phyloP scores from a whole-genome alignment of 768 basidiomycete genomes.

The Boletus pseudo-olivaceus region DNA sequence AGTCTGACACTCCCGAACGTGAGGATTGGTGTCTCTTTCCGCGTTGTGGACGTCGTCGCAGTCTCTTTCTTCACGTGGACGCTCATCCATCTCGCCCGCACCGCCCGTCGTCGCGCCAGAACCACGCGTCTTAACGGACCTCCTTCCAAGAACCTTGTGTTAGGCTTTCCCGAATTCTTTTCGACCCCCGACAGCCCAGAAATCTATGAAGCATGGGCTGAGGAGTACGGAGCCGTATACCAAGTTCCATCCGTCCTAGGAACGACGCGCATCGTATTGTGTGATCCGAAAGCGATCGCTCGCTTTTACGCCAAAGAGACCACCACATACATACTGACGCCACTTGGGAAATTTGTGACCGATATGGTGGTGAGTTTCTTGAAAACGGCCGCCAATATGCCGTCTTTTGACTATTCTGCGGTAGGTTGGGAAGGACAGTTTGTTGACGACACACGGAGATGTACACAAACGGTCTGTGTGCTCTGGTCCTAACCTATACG shows the following conservation, averaged over 20 bases:
- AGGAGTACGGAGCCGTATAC: constrained; percentile 46
- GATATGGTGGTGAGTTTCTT: constrained; percentile 26
- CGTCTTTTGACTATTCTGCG: not conserved
- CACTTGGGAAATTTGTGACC: constrained; percentile 24
- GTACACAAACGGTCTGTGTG: constrained; percentile 13
- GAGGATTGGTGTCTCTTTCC: not conserved
- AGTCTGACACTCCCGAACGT: not conserved
- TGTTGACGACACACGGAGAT: constrained; percentile 19
- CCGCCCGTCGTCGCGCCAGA: constrained; percentile 6
- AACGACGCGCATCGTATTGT: constrained; percentile 34
- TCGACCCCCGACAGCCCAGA: constrained; percentile 29
- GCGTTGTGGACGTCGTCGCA: constrained; percentile 8
- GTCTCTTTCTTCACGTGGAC: constrained; percentile 16
- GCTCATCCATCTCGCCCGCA: constrained; percentile 10
- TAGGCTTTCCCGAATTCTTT: constrained; percentile 36
- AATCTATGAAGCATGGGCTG: constrained; percentile 46
- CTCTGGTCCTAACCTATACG: not conserved
- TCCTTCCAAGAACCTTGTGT: constrained; percentile 37
- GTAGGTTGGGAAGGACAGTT: constrained; percentile 10
- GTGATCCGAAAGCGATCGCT: constrained; percentile 46
- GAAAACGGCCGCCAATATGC: too few relatives aligned
- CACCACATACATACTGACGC: constrained; percentile 30
- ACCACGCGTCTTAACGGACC: constrained; percentile 45
- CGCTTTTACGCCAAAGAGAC: constrained; percentile 55
- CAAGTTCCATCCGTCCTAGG: constrained; percentile 40